Conservation (phyloP, 495 filamentous ascomycete genomes). For the Penicillium dipodomyicola region DNA sequence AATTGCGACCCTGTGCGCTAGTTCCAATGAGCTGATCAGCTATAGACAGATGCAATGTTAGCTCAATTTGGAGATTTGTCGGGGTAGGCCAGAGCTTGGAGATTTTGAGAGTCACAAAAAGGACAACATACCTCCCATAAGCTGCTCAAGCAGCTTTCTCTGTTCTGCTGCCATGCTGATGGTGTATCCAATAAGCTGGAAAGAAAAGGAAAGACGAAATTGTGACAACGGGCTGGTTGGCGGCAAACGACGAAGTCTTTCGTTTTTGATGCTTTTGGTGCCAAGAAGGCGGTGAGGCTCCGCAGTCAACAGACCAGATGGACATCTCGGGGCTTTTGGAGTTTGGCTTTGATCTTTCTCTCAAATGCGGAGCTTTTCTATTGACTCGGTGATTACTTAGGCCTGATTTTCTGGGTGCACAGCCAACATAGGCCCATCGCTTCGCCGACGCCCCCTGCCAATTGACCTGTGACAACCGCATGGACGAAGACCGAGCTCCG, state of each 20-base stretch:
- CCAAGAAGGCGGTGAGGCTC: conserved; percentile 30
- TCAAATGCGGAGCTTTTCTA: conserved; percentile 5
- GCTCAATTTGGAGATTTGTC: conserved; percentile 19
- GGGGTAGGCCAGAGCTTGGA: conserved; percentile 4
- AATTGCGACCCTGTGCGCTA: conserved; percentile 64
- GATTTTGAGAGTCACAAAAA: conserved; percentile 3
- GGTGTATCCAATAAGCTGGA: conserved; percentile 8
- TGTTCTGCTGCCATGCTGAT: conserved; percentile 86
- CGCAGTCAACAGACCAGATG: conserved; percentile 27
- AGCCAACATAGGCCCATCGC: not conserved
- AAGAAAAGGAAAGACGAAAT: conserved; percentile 9
- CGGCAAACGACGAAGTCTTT: conserved; percentile 16
- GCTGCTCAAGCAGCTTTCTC: conserved; percentile 87
- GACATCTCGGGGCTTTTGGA: not conserved
- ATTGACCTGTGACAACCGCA: conserved; percentile 17
- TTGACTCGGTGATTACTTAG: not conserved
- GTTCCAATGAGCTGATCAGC: conserved; percentile 80
- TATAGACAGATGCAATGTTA: conserved; percentile 34
- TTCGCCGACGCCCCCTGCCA: not conserved
- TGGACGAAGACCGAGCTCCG: conserved; percentile 30
- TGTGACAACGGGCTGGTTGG: conserved; percentile 13
- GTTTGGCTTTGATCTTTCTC: not conserved
- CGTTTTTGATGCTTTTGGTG: conserved; percentile 27
- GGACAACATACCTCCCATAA: conserved; percentile 56
- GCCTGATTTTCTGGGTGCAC: conserved; percentile 4